phyloP scores from a whole-genome alignment of 116 monocot genomes.

The Cymodocea nodosa region DNA sequence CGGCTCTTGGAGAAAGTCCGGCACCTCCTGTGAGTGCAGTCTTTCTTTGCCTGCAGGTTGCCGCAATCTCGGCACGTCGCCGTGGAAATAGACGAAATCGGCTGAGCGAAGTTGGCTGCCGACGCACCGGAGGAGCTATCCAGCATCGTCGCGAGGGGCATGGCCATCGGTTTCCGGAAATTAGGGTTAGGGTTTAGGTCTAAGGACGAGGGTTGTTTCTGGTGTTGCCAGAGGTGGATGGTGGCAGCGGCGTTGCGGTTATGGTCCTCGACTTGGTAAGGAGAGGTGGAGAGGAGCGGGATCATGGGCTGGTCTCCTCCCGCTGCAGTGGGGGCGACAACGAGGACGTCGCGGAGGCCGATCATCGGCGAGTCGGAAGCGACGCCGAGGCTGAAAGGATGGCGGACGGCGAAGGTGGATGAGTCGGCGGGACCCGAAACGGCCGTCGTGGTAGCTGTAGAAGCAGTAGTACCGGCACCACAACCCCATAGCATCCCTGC shows the following conservation, averaged over 20 bases:
- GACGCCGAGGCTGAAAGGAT: slow-evolving; percentile 34
- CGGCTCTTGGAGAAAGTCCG: slow-evolving; percentile 59
- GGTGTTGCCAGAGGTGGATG: slow-evolving; percentile 24
- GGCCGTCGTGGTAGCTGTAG: neutral
- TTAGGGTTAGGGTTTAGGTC: slow-evolving; percentile 22
- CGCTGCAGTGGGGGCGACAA: slow-evolving; percentile 44
- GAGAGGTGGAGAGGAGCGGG: slow-evolving; percentile 30
- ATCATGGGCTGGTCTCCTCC: slow-evolving; percentile 36
- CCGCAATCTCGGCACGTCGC: slow-evolving; percentile 92
- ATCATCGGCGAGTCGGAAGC: slow-evolving; percentile 41
- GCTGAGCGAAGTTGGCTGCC: neutral
- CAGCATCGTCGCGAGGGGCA: slow-evolving; percentile 2
- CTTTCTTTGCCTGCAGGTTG: slow-evolving; percentile 97
- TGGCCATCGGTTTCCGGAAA: slow-evolving; percentile 35
- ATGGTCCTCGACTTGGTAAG: slow-evolving; percentile 7
- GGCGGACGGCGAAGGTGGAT: neutral
- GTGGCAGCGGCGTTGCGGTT: slow-evolving; percentile 9
- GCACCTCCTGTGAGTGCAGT: slow-evolving; percentile 78
- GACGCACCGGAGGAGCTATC: neutral
- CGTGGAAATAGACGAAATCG: slow-evolving; percentile 3
- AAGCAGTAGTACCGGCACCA: too few relatives aligned
- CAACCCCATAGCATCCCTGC: too few relatives aligned
- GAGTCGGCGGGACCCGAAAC: neutral
- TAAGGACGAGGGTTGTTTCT: slow-evolving; percentile 2
- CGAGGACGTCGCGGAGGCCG: slow-evolving; percentile 41